These are phyloP conservation scores for Coemansia erecta DNA, from an alignment of 192 early-diverging fungal species.

Conservation along the genomic window DNA sequence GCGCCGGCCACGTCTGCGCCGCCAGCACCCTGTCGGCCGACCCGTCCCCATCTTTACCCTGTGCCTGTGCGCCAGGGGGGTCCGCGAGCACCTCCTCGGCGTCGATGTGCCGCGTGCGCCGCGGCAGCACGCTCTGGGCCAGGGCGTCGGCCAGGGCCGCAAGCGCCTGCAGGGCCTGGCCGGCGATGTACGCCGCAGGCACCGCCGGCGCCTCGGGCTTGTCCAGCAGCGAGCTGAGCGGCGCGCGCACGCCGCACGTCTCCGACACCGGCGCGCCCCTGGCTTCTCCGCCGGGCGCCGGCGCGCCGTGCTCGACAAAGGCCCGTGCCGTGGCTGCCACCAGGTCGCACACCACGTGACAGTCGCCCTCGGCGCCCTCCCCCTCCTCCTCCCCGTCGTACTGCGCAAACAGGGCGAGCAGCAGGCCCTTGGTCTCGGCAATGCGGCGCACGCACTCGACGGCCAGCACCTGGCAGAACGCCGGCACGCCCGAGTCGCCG, in stretches of 20 bases:
- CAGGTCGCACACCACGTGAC: slow-evolving; percentile 80
- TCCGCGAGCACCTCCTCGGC: slow-evolving; percentile 30
- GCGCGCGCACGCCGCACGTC: slow-evolving; percentile 34
- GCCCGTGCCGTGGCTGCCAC: slow-evolving; percentile 66
- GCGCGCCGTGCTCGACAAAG: too few species aligned
- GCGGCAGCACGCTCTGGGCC: slow-evolving; percentile 62
- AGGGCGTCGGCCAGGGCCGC: slow-evolving; percentile 70
- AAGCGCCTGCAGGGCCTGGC: slow-evolving; percentile 72
- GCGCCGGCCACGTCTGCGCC: slow-evolving; percentile 73
- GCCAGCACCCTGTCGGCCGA: too few species aligned
- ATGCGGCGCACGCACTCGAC: slow-evolving; percentile 55
- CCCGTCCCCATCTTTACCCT: too few species aligned
- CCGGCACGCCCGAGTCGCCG: slow-evolving; percentile 11
- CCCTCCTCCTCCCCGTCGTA: slow-evolving; percentile 54
- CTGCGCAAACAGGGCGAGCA: slow-evolving; percentile 66
- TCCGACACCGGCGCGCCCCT: too few species aligned
- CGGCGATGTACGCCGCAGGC: slow-evolving; percentile 86
- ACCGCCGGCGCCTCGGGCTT: slow-evolving; percentile 85
- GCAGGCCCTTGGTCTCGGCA: slow-evolving; percentile 59
- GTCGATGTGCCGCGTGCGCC: slow-evolving; percentile 7
- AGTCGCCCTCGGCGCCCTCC: slow-evolving; percentile 50
- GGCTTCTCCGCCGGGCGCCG: too few species aligned
- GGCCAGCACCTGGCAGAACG: slow-evolving; percentile 46
- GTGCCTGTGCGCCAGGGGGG: slow-evolving; percentile 20
- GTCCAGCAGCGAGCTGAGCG: slow-evolving; percentile 86